A percentile compares a stretch with the other conserved stretches of the same genome.
Conservation (phyloP, 352 stramenopile species). For the Discostella stelligera region DNA sequence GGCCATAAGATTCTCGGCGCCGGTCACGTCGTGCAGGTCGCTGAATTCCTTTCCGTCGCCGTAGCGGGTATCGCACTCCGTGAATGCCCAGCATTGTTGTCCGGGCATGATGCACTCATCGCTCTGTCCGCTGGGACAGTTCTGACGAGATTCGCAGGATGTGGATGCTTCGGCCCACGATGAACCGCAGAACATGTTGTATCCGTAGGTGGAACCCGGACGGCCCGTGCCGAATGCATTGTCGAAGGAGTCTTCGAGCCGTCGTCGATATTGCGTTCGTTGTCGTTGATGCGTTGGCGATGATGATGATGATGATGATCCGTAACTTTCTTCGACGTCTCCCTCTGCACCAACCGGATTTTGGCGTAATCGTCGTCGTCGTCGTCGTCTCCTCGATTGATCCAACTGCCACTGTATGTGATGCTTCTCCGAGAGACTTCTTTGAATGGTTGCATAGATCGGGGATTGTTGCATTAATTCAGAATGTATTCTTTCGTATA, state of each 20-base stretch:
- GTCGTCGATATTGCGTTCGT: slow-evolving; percentile 3
- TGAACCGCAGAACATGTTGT: slow-evolving; percentile 57
- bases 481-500: background rate
- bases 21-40: slow-evolving; percentile 32
- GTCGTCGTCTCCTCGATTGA: slow-evolving; percentile 10
- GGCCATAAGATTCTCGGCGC: slow-evolving; percentile 39
- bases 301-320: slow-evolving; percentile 3
- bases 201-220: slow-evolving; percentile 40
- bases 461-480: background rate
- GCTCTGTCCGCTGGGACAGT: slow-evolving; percentile 51
- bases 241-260: slow-evolving; percentile 44
- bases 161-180: slow-evolving; percentile 55
- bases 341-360: background rate
- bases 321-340: too few species aligned
- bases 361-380: background rate
- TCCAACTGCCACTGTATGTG: slow-evolving; percentile 41
- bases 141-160: slow-evolving; percentile 44
- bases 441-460: slow-evolving; percentile 28
- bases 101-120: slow-evolving; percentile 53
- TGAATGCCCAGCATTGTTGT: slow-evolving; percentile 64
- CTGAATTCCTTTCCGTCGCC: slow-evolving; percentile 44
- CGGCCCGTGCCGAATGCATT: slow-evolving; percentile 29
- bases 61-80: slow-evolving; percentile 49
- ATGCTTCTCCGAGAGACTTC: slow-evolving; percentile 33
- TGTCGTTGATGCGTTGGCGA: background rate